Evolutionary conservation across 345 rosid species (phyloP).

Genomic region (Gossypium rotundifolium): DNA sequence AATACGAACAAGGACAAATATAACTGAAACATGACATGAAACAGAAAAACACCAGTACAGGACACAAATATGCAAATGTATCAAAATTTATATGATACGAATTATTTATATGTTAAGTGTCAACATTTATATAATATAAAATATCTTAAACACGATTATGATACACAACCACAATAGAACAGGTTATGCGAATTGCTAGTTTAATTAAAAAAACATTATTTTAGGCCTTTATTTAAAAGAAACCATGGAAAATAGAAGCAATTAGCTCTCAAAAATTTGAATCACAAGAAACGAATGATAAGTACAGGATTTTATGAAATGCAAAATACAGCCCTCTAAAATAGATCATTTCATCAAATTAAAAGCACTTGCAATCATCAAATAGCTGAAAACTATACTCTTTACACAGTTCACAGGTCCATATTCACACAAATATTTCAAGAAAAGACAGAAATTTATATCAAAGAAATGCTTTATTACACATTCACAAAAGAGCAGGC

Average conservation of each 20-base stretch:
- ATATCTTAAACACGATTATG: no score
- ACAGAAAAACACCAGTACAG: no score
- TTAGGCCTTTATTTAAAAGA: background rate
- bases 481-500: background rate
- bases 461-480: background rate
- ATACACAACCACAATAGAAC: background rate
- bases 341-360: background rate
- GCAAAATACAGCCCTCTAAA: background rate
- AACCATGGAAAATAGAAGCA: background rate
- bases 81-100: no score
- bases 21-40: background rate
- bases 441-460: background rate
- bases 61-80: no score
- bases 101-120: no score
- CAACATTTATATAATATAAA: no score
- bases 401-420: background rate
- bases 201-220: background rate
- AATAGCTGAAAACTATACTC: background rate
- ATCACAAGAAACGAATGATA: background rate
- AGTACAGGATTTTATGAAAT: background rate
- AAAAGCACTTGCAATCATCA: background rate
- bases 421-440: background rate
- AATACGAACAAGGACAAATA: background rate
- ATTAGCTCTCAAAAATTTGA: background rate
- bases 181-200: background rate